phyloP scores from a whole-genome alignment of 192 early-diverging fungal species.

The Bifiguratus adelaidae region DNA sequence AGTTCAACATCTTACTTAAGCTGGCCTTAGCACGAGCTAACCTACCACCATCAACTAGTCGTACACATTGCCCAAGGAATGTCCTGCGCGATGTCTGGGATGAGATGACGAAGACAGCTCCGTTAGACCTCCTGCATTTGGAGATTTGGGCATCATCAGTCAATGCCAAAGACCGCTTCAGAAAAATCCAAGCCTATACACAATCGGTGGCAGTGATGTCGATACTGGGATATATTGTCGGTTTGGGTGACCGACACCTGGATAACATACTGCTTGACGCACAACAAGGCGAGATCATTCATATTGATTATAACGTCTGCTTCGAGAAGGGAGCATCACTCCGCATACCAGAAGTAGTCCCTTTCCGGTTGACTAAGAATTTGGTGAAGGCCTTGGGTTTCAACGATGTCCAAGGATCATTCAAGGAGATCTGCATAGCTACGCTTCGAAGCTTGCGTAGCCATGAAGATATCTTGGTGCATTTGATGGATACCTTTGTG shows the following conservation, averaged over 20 bases:
- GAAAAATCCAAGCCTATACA: conserved; percentile 56
- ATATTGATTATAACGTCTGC: conserved; percentile 95
- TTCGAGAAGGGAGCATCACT: conserved; percentile 90
- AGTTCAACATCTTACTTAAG: conserved; percentile 72
- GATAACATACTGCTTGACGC: conserved; percentile 88
- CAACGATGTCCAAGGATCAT: conserved; percentile 68
- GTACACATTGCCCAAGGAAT: conserved; percentile 58
- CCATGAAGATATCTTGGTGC: conserved; percentile 70
- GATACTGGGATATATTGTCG: conserved; percentile 81
- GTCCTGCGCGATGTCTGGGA: conserved; percentile 44
- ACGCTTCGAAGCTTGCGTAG: conserved; percentile 69
- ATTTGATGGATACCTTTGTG: conserved; percentile 88
- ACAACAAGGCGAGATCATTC: conserved; percentile 73
- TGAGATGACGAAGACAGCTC: conserved; percentile 54
- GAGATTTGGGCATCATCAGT: conserved; percentile 55
- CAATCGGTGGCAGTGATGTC: conserved; percentile 79
- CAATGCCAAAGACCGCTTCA: conserved; percentile 66
- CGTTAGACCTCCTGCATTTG: conserved; percentile 46
- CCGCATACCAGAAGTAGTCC: conserved; percentile 81
- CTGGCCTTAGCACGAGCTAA: conserved; percentile 41
- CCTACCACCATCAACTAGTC: conserved; percentile 33
- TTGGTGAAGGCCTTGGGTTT: conserved; percentile 84
- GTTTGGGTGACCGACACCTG: conserved; percentile 87
- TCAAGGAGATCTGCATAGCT: conserved; percentile 66
- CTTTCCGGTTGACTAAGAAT: conserved; percentile 86